These are phyloP conservation scores for Magnolia officinalis DNA, from an alignment of 164 flowering plant genomes.

Conservation along the genomic window DNA sequence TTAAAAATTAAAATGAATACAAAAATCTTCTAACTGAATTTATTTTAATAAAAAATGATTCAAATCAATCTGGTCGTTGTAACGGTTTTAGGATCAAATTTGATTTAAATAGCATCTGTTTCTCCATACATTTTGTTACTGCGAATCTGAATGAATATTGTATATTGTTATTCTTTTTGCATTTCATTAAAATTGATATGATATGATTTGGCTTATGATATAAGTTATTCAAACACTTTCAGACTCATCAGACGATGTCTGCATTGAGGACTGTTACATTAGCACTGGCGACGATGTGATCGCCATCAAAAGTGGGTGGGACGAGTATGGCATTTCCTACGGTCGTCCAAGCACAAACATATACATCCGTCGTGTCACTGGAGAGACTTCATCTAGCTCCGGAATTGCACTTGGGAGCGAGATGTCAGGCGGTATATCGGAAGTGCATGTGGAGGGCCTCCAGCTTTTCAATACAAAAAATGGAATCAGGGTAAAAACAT, in stretches of 20 bases:
- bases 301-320: slow-evolving; percentile 79
- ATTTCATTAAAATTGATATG: not conserved
- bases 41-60: not conserved
- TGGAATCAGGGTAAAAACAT: slow-evolving; percentile 58
- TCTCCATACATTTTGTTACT: not conserved
- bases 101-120: not conserved
- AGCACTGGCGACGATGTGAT: slow-evolving; percentile 70
- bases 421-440: slow-evolving; percentile 87
- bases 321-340: slow-evolving; percentile 70
- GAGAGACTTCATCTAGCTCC: slow-evolving; percentile 39
- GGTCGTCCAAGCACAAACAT: slow-evolving; percentile 60
- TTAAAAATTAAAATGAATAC: too few species aligned
- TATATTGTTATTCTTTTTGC: not conserved
- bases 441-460: slow-evolving; percentile 50
- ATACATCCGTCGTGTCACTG: slow-evolving; percentile 37
- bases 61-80: not conserved
- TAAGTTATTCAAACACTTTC: not conserved
- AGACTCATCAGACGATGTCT: slow-evolving; percentile 67
- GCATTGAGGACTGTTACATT: slow-evolving; percentile 71
- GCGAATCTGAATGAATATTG: not conserved
- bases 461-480: slow-evolving; percentile 39
- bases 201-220: slow-evolving; percentile 1
- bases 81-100: not conserved
- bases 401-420: slow-evolving; percentile 80
- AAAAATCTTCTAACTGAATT: too few species aligned